These are phyloP conservation scores for Diplosphaera chodatii DNA, from an alignment of 139 green algal species.

Conservation along the genomic window DNA sequence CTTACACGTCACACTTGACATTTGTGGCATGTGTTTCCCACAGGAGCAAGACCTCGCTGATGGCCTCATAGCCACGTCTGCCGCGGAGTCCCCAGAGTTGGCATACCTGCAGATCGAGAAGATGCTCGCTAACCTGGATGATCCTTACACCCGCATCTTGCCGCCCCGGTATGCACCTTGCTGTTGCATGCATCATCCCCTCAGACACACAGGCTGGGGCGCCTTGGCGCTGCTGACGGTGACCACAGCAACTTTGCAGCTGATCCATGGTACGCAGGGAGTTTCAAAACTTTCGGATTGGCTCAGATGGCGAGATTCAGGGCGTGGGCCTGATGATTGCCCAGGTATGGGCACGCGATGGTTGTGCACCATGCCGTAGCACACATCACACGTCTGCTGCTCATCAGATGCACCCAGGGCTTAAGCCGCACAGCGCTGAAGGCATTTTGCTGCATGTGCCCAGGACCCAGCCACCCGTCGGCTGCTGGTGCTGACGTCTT, in stretches of 20 bases:
- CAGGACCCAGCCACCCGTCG: slow-evolving; percentile 38
- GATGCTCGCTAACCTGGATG: slow-evolving; percentile 81
- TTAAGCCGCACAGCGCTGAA: too few species aligned
- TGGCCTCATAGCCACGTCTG: slow-evolving; percentile 53
- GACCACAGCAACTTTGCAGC: too few species aligned
- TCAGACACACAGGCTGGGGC: too few species aligned
- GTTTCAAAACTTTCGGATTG: slow-evolving; percentile 75
- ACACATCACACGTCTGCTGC: too few species aligned
- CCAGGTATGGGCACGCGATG: slow-evolving; percentile 6
- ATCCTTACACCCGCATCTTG: slow-evolving; percentile 90
- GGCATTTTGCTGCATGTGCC: too few species aligned
- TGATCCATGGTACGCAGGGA: too few species aligned
- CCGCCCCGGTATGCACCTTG: too few species aligned
- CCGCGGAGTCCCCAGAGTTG: slow-evolving; percentile 7
- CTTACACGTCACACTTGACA: too few species aligned
- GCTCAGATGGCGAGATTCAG: slow-evolving; percentile 81
- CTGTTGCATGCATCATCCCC: too few species aligned
- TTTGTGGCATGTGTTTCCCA: too few species aligned
- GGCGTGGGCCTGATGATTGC: slow-evolving; percentile 92
- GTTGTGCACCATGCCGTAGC: slow-evolving; percentile 12
- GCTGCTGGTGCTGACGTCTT: slow-evolving; percentile 76
- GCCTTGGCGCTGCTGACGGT: too few species aligned
- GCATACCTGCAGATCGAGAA: slow-evolving; percentile 46
- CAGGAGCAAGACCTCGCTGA: slow-evolving; percentile 40
- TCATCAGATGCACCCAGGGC: too few species aligned